Conservation (phyloP, 2,329 filamentous ascomycete genomes). For the Cordyceps fumosorosea region DNA sequence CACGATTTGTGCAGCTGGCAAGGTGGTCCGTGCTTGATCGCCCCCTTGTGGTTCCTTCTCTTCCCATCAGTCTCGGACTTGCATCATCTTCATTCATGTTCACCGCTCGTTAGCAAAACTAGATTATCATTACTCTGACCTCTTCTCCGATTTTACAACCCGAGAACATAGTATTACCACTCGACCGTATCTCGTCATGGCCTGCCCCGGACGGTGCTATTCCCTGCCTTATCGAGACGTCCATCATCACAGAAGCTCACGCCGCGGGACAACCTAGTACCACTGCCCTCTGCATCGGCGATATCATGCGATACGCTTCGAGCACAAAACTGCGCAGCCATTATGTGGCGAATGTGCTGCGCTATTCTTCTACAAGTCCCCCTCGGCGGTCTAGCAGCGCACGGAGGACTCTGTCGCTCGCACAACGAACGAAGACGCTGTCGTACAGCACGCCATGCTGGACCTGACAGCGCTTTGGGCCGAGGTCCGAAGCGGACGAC, state of each 20-base stretch:
- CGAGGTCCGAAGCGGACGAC: neutral
- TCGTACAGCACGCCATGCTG: neutral
- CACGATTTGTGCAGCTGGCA: neutral
- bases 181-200: conserved; percentile 9
- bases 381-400: conserved; percentile 18
- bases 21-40: neutral
- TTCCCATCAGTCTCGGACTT: neutral
- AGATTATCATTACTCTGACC: neutral
- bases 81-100: neutral
- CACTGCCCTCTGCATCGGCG: conserved; percentile 24
- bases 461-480: neutral
- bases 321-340: conserved; percentile 19
- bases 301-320: conserved; percentile 23
- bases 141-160: neutral
- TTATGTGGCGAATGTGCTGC: conserved; percentile 29
- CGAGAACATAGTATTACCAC: neutral
- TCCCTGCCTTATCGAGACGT: conserved; percentile 4
- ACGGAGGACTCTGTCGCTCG: conserved; percentile 15
- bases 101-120: neutral
- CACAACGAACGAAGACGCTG: neutral
- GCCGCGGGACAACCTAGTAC: conserved; percentile 23
- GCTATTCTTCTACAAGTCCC: conserved; percentile 20
- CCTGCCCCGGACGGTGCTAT: conserved; percentile 23
- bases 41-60: neutral
- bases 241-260: conserved; percentile 17